Conservation (phyloP, 176 grass and related monocot species). For the sorghum (Sorghum bicolor) region DNA sequence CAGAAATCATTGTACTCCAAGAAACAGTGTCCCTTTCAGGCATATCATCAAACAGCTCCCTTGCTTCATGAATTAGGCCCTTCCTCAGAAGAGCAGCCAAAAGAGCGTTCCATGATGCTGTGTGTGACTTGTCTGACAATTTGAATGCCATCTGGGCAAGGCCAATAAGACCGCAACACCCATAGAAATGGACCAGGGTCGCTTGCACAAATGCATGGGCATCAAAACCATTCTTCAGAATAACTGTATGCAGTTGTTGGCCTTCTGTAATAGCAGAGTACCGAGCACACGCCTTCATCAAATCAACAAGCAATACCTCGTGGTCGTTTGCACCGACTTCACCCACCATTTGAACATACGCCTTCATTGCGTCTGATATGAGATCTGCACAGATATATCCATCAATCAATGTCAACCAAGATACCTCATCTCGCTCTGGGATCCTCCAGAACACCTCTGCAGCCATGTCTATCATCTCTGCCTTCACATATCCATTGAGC, state of each 20-base stretch:
- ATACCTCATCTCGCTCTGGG: constrained; percentile 45
- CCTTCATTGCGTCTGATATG: constrained; percentile 27
- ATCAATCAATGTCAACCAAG: constrained; percentile 59
- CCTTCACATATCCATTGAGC: constrained; percentile 67
- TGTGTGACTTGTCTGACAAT: constrained; percentile 50
- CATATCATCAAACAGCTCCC: constrained; percentile 49
- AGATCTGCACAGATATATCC: constrained; percentile 36
- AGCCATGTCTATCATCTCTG: constrained; percentile 43
- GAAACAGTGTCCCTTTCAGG: constrained; percentile 59
- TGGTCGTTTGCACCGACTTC: neutral
- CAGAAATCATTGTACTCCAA: constrained; percentile 63
- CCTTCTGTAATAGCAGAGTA: constrained; percentile 42
- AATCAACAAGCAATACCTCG: constrained; percentile 44
- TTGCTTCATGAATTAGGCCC: constrained; percentile 36
- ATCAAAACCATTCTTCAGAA: constrained; percentile 63
- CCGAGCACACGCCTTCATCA: constrained; percentile 45
- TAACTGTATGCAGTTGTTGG: constrained; percentile 50
- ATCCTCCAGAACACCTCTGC: constrained; percentile 40
- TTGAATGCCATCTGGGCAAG: constrained; percentile 42
- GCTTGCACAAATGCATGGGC: constrained; percentile 53
- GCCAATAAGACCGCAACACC: constrained; percentile 26
- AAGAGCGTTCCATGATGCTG: constrained; percentile 53
- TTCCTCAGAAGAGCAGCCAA: constrained; percentile 40
- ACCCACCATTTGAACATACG: constrained; percentile 40
- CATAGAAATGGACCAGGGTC: constrained; percentile 61